A percentile compares a stretch with the other conserved stretches of the same genome.
These are phyloP conservation scores for Phoma sp. DNA, from an alignment of 2,329 filamentous ascomycete species.

Conservation along the genomic window DNA sequence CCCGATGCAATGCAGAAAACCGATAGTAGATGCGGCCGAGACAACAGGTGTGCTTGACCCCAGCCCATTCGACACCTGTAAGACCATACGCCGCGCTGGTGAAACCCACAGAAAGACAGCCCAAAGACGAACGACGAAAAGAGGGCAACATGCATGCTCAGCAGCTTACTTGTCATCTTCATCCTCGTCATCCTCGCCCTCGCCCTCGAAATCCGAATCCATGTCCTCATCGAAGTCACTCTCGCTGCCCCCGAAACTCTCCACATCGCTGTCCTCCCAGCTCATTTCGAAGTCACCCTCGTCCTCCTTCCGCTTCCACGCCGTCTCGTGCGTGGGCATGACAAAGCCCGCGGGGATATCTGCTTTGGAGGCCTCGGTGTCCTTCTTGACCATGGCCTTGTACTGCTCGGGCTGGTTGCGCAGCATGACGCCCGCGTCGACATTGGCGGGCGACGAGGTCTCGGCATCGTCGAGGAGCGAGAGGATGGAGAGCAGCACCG, in stretches of 20 bases:
- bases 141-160: conserved; percentile 6
- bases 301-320: conserved; percentile 64
- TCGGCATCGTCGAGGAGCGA: conserved; percentile 93
- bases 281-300: conserved; percentile 65
- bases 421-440: conserved; percentile 87
- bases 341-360: conserved; percentile 80
- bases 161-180: conserved; percentile 1
- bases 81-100: conserved; percentile 35
- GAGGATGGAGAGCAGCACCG: conserved; percentile 89
- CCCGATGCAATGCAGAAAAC: conserved; percentile 29
- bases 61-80: conserved; percentile 4
- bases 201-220: conserved; percentile 63
- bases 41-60: conserved; percentile 2
- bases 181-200: conserved; percentile 39
- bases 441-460: conserved; percentile 90
- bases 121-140: background rate
- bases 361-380: conserved; percentile 74
- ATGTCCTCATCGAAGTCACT: conserved; percentile 57
- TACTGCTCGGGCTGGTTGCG: conserved; percentile 75
- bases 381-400: conserved; percentile 69
- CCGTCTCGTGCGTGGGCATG: conserved; percentile 77
- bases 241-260: conserved; percentile 77
- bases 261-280: conserved; percentile 56
- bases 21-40: background rate
- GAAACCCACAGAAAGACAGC: conserved; percentile 8